phyloP scores from a whole-genome alignment of 768 basidiomycete genomes.

The Boletus reticulatus region DNA sequence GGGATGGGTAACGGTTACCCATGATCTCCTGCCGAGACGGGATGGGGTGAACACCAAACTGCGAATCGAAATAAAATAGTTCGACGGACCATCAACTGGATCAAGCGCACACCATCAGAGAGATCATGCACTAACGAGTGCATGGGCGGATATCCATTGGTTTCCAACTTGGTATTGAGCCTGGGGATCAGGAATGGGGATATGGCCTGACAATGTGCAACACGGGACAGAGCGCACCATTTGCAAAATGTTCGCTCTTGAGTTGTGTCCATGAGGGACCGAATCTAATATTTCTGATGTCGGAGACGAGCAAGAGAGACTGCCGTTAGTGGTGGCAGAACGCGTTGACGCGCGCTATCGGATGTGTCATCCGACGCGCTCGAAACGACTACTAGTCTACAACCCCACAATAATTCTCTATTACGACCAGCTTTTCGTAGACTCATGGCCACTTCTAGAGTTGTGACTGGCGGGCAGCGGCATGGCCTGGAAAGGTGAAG shows the following conservation, averaged over 20 bases:
- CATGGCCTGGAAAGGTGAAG: conserved; percentile 91
- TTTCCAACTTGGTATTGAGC: conserved; percentile 94
- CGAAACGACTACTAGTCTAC: too few relatives aligned
- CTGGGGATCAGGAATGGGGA: conserved; percentile 39
- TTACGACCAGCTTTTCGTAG: not conserved
- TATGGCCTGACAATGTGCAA: not conserved
- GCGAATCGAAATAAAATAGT: not conserved
- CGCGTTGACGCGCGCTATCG: too few relatives aligned
- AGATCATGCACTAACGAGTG: conserved; percentile 85
- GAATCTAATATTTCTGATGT: too few relatives aligned
- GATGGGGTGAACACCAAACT: not conserved
- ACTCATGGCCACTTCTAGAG: conserved; percentile 42
- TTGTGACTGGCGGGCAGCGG: conserved; percentile 87
- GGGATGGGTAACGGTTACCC: conserved; percentile 48
- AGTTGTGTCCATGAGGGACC: conserved; percentile 29
- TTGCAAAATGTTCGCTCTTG: conserved; percentile 89
- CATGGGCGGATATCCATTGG: conserved; percentile 84
- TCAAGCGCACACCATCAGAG: conserved; percentile 91
- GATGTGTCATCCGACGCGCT: not conserved
- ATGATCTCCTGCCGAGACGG: conserved; percentile 79
- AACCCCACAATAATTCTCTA: too few relatives aligned
- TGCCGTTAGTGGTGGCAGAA: not conserved
- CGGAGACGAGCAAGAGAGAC: not conserved
- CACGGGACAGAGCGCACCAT: conserved; percentile 52
- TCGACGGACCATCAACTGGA: conserved; percentile 81